A percentile compares a stretch with the other conserved stretches of the same genome.
phyloP scores from a whole-genome alignment of 2,329 filamentous ascomycete species.

The Aureobasidium sp. region DNA sequence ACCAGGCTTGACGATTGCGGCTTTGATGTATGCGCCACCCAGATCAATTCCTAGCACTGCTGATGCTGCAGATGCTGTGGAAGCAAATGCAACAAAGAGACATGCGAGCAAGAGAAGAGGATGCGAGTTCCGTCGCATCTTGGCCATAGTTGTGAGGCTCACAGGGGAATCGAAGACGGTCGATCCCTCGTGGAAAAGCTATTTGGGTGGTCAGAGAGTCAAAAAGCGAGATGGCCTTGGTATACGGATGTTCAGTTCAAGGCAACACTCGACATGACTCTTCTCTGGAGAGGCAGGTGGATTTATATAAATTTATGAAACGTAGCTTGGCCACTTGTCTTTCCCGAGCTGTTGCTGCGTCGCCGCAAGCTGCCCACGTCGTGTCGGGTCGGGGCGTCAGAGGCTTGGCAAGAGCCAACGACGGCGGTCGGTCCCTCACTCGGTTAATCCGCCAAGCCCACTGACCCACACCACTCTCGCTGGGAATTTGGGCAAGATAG shows the following conservation, averaged over 20 bases:
- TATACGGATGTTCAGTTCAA: not conserved
- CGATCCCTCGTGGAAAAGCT: not conserved
- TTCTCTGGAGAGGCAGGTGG: not conserved
- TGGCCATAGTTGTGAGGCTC: conserved; percentile 12
- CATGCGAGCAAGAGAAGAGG: conserved; percentile 31
- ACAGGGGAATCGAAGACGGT: not conserved
- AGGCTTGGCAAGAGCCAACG: not conserved
- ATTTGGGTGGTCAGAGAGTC: not conserved
- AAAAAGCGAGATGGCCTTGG: not conserved
- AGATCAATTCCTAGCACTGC: conserved; percentile 89
- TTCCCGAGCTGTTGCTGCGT: conserved; percentile 4
- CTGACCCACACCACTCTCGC: not conserved
- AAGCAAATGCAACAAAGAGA: conserved; percentile 49
- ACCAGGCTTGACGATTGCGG: conserved; percentile 88
- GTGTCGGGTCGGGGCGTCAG: not conserved
- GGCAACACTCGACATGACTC: conserved; percentile 10
- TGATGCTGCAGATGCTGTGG: conserved; percentile 55
- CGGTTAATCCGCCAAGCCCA: not conserved
- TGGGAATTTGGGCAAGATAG: not conserved
- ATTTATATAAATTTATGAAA: conserved; percentile 5
- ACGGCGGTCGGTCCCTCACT: too few relatives aligned
- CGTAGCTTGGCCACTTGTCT: conserved; percentile 12
- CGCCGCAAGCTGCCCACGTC: conserved; percentile 3
- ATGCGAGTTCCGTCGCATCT: conserved; percentile 9
- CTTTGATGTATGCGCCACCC: conserved; percentile 95